Percentiles rank a stretch among this genome's conserved stretches.
Evolutionary conservation across 495 filamentous ascomycete genomes (phyloP).

Genomic region (Penicillium daleae): DNA sequence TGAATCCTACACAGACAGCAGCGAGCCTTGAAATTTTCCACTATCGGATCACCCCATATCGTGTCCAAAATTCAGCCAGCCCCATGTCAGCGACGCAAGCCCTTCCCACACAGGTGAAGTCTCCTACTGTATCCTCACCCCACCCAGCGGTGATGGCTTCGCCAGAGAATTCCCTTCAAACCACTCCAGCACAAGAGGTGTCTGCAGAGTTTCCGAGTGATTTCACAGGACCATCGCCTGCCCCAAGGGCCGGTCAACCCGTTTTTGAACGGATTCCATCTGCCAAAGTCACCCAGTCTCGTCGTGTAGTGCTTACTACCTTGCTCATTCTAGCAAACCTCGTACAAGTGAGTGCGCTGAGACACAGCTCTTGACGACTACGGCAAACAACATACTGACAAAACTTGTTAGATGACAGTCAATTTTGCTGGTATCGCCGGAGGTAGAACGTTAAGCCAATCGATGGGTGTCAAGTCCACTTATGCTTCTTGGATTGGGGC

Average conservation of each 20-base stretch:
- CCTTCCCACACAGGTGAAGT: background rate
- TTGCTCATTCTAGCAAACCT: constrained; percentile 1
- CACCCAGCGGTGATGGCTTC: background rate
- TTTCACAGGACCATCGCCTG: background rate
- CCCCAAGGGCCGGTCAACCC: background rate
- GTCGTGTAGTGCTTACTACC: background rate
- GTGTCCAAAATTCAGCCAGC: background rate
- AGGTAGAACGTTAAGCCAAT: background rate
- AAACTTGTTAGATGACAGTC: background rate
- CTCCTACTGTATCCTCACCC: background rate
- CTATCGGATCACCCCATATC: background rate
- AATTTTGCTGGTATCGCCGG: background rate
- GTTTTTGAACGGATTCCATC: constrained; percentile 2
- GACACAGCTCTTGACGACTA: background rate
- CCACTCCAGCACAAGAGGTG: background rate
- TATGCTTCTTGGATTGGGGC: background rate
- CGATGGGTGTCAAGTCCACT: background rate
- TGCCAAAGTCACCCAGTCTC: background rate
- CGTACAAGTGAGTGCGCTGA: background rate
- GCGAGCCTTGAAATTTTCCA: background rate
- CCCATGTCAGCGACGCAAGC: background rate
- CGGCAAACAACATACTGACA: background rate
- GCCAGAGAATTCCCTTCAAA: background rate
- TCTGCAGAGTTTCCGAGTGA: background rate
- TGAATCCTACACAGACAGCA: background rate